Evolutionary conservation across 768 basidiomycete genomes (phyloP).

Genomic region (Leccinum disarticulatum): DNA sequence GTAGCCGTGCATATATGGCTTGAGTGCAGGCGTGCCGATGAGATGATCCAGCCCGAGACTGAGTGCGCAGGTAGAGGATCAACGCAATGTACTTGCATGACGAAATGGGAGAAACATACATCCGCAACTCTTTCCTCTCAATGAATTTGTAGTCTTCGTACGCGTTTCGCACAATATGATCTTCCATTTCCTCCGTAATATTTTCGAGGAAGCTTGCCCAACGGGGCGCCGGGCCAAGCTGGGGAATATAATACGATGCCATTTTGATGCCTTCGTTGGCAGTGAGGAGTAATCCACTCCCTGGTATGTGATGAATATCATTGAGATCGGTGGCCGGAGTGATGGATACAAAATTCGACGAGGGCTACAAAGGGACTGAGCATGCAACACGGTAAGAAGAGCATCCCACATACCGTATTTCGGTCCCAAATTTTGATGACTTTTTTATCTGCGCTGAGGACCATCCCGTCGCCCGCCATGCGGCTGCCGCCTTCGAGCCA

Average conservation of each 20-base stretch:
- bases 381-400: background rate
- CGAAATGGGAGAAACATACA: constrained; percentile 49
- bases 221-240: constrained; percentile 92
- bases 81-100: background rate
- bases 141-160: constrained; percentile 99
- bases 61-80: constrained; percentile 6
- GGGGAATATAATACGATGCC: constrained; percentile 92
- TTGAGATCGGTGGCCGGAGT: constrained; percentile 90
- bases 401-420: constrained; percentile 56
- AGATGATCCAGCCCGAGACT: constrained; percentile 96
- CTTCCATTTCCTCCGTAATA: constrained; percentile 98
- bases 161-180: constrained; percentile 69
- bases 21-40: constrained; percentile 90
- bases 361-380: constrained; percentile 50
- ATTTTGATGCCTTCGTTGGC: constrained; percentile 98
- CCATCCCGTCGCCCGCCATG: constrained; percentile 85
- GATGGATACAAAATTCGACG: constrained; percentile 86
- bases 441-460: constrained; percentile 93
- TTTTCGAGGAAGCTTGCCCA: constrained; percentile 99
- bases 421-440: constrained; percentile 98
- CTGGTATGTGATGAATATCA: constrained; percentile 85
- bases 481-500: constrained; percentile 89
- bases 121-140: constrained; percentile 79
- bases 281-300: constrained; percentile 84
- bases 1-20: constrained; percentile 99